Evolutionary conservation across 306 rosid genomes (phyloP), one percentile per base, ranked within the genome.

Genomic region (Delonix regia): DNA sequence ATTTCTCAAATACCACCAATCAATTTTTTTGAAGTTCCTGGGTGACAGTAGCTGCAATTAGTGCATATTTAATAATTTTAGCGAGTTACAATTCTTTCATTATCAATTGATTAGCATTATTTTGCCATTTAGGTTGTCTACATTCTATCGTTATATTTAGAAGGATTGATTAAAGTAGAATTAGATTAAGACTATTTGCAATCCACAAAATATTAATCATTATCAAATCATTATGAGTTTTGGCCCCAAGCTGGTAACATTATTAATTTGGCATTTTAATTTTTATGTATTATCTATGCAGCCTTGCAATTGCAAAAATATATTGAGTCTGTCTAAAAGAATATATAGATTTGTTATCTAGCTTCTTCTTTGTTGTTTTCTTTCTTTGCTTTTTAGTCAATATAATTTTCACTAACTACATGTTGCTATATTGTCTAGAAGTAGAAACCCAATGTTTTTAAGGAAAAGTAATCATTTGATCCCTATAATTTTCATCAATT

Each of bases 281-380:
- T 56, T 38, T 76, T 76, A 73, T 69, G 53, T 71, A 74, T 70
- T 82, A 18, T 70, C 47, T 77, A 19, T 84, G 81, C 91, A 94
- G 99, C 97, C 71, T 81, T 94, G 93, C 89, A 69, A 71, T 83
- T 92, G 93, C 97, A 45, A 85, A n/a, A n/a, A n/a, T n/a, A 70
- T 82, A 94, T 90, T 39, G 95, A 90, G 74, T 79, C 90, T 83
- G 92, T 89, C 85, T 87, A 80, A 83, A 97, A 94, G 81, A 94
- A 94, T 83, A 84, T 92, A 45, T 82, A 56, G 92, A 97, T 94
- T 76, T 77, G 93, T 88, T 76, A 86, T 64, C 34, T 30, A 60
- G 30, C 73, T 47, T 70, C 44, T 60, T 25, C 25, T 3, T 7
- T 19, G n/a, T 4, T 10, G 15, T 27, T 80, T 21, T 28, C 73